Conservation (phyloP, 345 rosid genomes). For the Noccaea bulbosa region DNA sequence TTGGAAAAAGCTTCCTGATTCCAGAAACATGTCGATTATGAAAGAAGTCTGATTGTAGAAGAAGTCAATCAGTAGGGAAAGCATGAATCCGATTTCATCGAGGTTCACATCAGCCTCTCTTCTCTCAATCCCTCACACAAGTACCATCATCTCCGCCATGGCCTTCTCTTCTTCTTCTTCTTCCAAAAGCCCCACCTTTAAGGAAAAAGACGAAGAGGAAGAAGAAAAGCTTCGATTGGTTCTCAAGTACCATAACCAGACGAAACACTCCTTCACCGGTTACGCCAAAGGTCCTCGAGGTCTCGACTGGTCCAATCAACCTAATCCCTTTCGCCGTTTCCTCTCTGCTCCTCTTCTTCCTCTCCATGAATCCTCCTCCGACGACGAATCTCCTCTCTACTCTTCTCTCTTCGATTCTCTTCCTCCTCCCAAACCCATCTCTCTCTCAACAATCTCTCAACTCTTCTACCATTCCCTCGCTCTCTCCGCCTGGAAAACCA, state of each 20-base stretch:
- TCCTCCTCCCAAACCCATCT: conserved; percentile 63
- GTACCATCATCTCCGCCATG: conserved; percentile 37
- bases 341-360: conserved; percentile 64
- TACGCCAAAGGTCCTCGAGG: conserved; percentile 88
- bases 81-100: conserved; percentile 31
- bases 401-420: conserved; percentile 61
- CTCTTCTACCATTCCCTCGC: conserved; percentile 75
- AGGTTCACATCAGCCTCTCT: conserved; percentile 35
- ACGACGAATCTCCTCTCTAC: conserved; percentile 49
- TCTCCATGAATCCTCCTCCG: conserved; percentile 40
- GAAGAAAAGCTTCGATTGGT: conserved; percentile 52
- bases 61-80: not conserved
- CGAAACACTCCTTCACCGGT: conserved; percentile 68
- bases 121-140: conserved; percentile 30
- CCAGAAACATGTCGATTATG: conserved; percentile 14
- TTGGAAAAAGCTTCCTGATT: not conserved
- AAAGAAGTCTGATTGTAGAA: not conserved
- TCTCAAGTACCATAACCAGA: conserved; percentile 69
- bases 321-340: conserved; percentile 87
- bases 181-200: conserved; percentile 18
- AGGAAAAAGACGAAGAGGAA: conserved; percentile 16
- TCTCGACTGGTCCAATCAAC: conserved; percentile 94
- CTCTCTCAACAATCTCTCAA: conserved; percentile 64
- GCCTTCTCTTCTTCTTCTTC: conserved; percentile 47
- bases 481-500: conserved; percentile 92